These are phyloP conservation scores for Arachis hypogaea DNA, from an alignment of 306 rosid genomes.

Conservation along the genomic window DNA sequence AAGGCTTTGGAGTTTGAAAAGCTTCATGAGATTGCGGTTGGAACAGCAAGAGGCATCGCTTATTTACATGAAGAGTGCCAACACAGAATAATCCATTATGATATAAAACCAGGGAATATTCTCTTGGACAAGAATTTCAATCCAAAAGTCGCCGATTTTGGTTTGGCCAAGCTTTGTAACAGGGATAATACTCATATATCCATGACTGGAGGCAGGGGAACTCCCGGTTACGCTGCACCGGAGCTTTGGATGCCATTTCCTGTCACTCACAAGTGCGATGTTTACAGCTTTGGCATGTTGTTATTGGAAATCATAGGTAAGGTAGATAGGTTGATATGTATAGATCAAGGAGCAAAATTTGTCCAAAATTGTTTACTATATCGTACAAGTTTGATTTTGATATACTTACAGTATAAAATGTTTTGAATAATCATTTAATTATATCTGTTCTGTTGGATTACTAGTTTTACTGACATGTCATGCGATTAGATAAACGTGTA, in stretches of 20 bases:
- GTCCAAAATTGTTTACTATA: no score
- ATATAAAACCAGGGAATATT: conserved; percentile 54
- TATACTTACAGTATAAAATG: no score
- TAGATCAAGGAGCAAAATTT: no score
- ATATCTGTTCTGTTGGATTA: no score
- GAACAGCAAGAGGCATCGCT: conserved; percentile 48
- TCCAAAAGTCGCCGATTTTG: conserved; percentile 54
- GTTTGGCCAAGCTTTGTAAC: conserved; percentile 46
- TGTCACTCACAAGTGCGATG: conserved; percentile 50
- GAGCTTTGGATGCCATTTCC: conserved; percentile 53
- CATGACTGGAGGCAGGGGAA: conserved; percentile 43
- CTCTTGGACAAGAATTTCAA: conserved; percentile 38
- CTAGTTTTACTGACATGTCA: no score
- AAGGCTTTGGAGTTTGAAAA: conserved; percentile 31
- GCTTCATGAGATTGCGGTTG: conserved; percentile 44
- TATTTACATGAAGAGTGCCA: conserved; percentile 55
- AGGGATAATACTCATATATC: conserved; percentile 42
- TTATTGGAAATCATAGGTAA: conserved; percentile 45
- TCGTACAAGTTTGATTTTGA: no score
- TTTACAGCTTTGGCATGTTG: conserved; percentile 51
- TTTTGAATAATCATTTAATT: no score
- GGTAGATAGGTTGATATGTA: no score
- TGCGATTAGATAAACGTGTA: no score
- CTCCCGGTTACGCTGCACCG: conserved; percentile 52
- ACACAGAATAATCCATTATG: conserved; percentile 51